Evolutionary conservation across 1,139 yeast species (phyloP), one percentile per base, ranked within the genome.

Genomic region (Blastobotrys serpentis): DNA sequence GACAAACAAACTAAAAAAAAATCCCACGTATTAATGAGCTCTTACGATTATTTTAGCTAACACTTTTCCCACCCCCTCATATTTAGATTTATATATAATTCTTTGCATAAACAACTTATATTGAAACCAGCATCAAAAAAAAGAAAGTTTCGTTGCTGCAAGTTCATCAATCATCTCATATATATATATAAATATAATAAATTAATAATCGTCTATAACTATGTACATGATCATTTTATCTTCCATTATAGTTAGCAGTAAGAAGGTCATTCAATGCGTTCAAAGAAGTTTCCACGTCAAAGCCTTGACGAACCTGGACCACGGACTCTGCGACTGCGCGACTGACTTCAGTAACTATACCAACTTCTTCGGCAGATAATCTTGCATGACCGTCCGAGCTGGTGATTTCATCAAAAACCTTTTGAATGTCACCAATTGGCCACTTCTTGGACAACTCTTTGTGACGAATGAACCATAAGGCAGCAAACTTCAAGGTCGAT

Each of bases 391-490:
- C 42, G 18, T 52, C 49, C 6, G 56, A 51, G 6, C 51, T 53
- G 2, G 49, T 55, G 11, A 57, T 50, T 42, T 57, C 61, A 19
- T 52, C 50, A 38, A 55, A 58, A 11, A 54, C 36, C 38, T 46
- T 44, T 21, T 49, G 56, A 23, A 59, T 54, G 41, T 59, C 62
- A 7, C 46, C 50, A 6, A 53, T 49, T 5, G 51, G 44, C 60
- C 61, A 56, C 17, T 33, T 13, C 38, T 51, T 48, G 10, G 56
- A 49, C 10, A 47, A 44, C 10, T 36, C 32, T 29, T 49, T 52
- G 46, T 59, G 52, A 18, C 48, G 47, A 14, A 60, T 50, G 26
- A 59, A 52, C 61, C 61, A 58, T 21, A 52, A 54, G 2, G 60
- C 54, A 2, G 59, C 52, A 22, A 48, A 52, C 18, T 47, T 41